phyloP scores from a whole-genome alignment of 768 basidiomycete species.

The Tricholoma sp. region DNA sequence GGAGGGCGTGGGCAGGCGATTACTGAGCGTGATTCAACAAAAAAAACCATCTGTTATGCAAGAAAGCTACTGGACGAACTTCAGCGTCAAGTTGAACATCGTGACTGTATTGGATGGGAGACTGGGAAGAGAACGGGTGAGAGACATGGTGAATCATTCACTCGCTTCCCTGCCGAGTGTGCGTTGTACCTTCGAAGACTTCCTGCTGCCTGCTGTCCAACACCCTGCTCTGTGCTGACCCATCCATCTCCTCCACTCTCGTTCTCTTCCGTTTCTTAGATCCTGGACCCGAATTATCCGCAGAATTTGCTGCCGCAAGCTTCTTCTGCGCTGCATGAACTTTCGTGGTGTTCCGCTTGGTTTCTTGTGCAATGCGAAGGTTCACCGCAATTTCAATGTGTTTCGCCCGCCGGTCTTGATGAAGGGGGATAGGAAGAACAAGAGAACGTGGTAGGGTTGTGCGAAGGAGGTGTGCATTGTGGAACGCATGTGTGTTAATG shows the following conservation, averaged over 20 bases:
- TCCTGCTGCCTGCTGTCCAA: no score
- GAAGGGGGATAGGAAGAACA: not conserved
- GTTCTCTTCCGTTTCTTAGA: not conserved
- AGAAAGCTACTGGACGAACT: no score
- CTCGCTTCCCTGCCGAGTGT: not conserved
- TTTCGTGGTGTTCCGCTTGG: not conserved
- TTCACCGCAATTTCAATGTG: not conserved
- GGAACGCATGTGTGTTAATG: not conserved
- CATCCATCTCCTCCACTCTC: not conserved
- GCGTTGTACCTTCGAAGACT: not conserved
- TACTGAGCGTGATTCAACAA: no score
- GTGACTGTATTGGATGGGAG: no score
- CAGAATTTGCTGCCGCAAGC: not conserved
- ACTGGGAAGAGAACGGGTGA: no score
- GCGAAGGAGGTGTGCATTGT: not conserved
- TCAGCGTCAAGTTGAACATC: no score
- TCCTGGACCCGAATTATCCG: no score
- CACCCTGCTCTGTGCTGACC: not conserved
- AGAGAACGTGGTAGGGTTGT: not conserved
- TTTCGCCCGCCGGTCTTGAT: not conserved
- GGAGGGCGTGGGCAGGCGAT: no score
- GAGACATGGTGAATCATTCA: no score
- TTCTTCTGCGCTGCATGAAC: not conserved
- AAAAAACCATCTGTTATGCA: no score
- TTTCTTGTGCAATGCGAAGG: not conserved